Conservation (phyloP, 2,329 filamentous ascomycete genomes). For the Diaporthe amygdali region DNA sequence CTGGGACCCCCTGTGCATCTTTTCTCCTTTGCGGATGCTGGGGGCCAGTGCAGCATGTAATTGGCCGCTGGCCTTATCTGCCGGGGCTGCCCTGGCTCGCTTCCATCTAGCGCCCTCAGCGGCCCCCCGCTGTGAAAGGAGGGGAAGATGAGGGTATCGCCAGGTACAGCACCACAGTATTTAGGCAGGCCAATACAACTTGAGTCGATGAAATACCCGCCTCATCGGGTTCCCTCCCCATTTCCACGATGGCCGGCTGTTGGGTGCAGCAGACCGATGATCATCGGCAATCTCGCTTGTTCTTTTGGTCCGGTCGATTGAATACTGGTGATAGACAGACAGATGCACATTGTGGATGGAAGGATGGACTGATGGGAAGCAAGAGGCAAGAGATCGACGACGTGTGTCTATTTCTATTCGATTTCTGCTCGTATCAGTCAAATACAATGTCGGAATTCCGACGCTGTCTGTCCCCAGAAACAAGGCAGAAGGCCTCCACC, state of each 20-base stretch:
- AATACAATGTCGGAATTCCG: background rate
- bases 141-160: background rate
- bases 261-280: background rate
- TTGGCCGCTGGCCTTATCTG: background rate
- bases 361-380: background rate
- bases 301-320: background rate
- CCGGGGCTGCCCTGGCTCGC: background rate
- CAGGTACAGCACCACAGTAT: background rate
- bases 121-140: background rate
- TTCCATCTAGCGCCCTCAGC: background rate
- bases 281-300: slow-evolving; percentile 1
- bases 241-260: background rate
- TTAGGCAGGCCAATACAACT: background rate
- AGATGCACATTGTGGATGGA: too few relatives aligned
- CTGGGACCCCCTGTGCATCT: slow-evolving; percentile 1
- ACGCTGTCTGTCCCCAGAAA: background rate
- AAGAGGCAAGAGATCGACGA: background rate
- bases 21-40: background rate
- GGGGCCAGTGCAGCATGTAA: background rate
- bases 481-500: background rate
- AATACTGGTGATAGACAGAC: background rate
- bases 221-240: background rate
- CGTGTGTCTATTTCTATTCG: slow-evolving; percentile 9
- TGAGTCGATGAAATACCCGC: background rate
- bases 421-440: background rate